phyloP scores from a whole-genome alignment of 2,329 filamentous ascomycete species.

The Decorospora gaudefroyi region DNA sequence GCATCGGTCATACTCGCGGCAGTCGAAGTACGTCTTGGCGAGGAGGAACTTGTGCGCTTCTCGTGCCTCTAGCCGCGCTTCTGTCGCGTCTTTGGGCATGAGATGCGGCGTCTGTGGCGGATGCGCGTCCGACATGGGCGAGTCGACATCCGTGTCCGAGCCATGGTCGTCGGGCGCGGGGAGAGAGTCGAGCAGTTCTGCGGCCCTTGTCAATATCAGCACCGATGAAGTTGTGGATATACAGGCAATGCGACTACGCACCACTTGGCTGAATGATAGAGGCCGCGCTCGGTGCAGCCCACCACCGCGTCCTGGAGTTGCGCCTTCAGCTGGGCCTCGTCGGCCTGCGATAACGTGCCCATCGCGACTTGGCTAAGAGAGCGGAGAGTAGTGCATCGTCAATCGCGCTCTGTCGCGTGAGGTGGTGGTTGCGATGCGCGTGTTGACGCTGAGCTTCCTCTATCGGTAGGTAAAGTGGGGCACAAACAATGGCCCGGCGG shows the following conservation, averaged over 20 bases:
- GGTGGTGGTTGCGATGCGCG: slow-evolving; percentile 17
- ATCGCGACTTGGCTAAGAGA: slow-evolving; percentile 3
- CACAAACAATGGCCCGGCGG: slow-evolving; percentile 23
- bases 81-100: slow-evolving; percentile 66
- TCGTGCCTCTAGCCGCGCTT: slow-evolving; percentile 74
- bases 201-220: slow-evolving; percentile 68
- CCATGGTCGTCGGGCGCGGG: slow-evolving; percentile 61
- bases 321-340: slow-evolving; percentile 65
- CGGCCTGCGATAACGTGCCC: slow-evolving; percentile 46
- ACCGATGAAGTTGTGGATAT: slow-evolving; percentile 6
- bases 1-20: slow-evolving; percentile 91
- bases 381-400: neutral
- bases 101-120: slow-evolving; percentile 51
- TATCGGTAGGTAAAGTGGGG: slow-evolving; percentile 24
- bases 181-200: slow-evolving; percentile 87
- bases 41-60: slow-evolving; percentile 85
- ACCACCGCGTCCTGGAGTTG: slow-evolving; percentile 83
- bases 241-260: slow-evolving; percentile 53
- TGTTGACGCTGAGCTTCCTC: slow-evolving; percentile 28
- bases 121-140: slow-evolving; percentile 61
- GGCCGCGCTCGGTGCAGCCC: slow-evolving; percentile 89
- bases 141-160: slow-evolving; percentile 64
- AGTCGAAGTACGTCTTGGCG: slow-evolving; percentile 94
- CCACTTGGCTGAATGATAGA: slow-evolving; percentile 98
- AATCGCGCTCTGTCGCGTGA: slow-evolving; percentile 5